Percentiles rank a stretch among this genome's conserved stretches.
Evolutionary conservation across 2,329 filamentous ascomycete species (phyloP).

Genomic region (Xylariales sp.): DNA sequence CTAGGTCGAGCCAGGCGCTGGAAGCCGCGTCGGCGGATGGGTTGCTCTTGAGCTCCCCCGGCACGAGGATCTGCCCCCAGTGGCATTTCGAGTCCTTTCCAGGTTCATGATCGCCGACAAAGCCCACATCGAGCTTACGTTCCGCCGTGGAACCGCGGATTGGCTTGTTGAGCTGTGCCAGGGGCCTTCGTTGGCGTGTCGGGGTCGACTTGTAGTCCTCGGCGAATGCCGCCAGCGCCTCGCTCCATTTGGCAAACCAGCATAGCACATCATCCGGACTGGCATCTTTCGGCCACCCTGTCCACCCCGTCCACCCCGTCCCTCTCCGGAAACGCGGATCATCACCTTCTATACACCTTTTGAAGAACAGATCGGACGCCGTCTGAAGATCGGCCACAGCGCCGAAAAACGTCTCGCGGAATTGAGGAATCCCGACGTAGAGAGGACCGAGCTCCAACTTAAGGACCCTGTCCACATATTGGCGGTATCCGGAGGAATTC

Average conservation of each 20-base stretch:
- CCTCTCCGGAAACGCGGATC: slow-evolving; percentile 42
- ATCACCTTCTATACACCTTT: slow-evolving; percentile 49
- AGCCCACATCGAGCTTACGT: slow-evolving; percentile 52
- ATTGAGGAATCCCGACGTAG: slow-evolving; percentile 50
- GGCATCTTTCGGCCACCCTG: slow-evolving; percentile 51
- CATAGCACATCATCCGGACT: slow-evolving; percentile 51
- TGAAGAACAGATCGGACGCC: slow-evolving; percentile 51
- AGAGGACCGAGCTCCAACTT: slow-evolving; percentile 52
- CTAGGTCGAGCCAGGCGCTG: slow-evolving; percentile 55
- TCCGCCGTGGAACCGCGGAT: slow-evolving; percentile 47
- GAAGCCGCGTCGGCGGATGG: slow-evolving; percentile 49
- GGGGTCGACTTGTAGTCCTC: slow-evolving; percentile 36
- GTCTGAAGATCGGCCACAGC: slow-evolving; percentile 47
- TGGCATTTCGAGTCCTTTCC: slow-evolving; percentile 39
- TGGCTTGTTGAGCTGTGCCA: slow-evolving; percentile 41
- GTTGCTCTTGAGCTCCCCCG: slow-evolving; percentile 58
- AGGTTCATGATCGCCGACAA: slow-evolving; percentile 41
- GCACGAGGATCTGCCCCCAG: slow-evolving; percentile 55
- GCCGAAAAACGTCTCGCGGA: slow-evolving; percentile 52
- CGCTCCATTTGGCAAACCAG: slow-evolving; percentile 50
- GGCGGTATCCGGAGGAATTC: slow-evolving; percentile 52
- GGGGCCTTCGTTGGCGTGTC: slow-evolving; percentile 36
- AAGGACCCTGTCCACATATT: slow-evolving; percentile 50
- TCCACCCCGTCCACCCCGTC: slow-evolving; percentile 37
- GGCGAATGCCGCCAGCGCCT: slow-evolving; percentile 48